Evolutionary conservation across 2,329 filamentous ascomycete species (phyloP).

Genomic region (Colletotrichum musicola): DNA sequence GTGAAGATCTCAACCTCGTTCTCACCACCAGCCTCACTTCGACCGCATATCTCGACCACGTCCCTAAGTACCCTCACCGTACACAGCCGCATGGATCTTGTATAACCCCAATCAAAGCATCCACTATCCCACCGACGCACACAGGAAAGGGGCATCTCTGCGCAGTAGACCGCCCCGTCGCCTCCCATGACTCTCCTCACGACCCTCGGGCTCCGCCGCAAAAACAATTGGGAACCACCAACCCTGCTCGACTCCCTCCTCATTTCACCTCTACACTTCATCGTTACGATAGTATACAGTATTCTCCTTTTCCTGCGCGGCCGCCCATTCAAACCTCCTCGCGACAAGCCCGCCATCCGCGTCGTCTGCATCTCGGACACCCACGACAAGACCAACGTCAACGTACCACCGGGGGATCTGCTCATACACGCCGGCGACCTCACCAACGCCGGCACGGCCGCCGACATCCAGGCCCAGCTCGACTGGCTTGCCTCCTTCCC

Average conservation of each 20-base stretch:
- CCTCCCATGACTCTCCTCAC: constrained; percentile 59
- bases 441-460: constrained; percentile 77
- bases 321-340: constrained; percentile 69
- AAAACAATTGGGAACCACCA: constrained; percentile 60
- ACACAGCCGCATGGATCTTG: constrained; percentile 20
- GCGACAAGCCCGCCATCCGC: constrained; percentile 70
- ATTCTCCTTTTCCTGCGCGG: constrained; percentile 77
- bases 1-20: constrained; percentile 34
- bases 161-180: background rate
- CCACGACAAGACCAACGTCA: constrained; percentile 71
- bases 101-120: constrained; percentile 10
- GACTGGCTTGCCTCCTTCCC: constrained; percentile 84
- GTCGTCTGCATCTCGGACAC: constrained; percentile 94
- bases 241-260: constrained; percentile 74
- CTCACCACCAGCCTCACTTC: constrained; percentile 25
- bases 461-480: constrained; percentile 83
- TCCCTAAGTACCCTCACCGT: constrained; percentile 1
- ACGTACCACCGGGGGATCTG: constrained; percentile 83
- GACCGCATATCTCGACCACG: background rate
- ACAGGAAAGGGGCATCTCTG: constrained; percentile 3
- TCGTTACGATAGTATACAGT: constrained; percentile 73
- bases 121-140: background rate
- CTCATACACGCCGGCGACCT: constrained; percentile 93
- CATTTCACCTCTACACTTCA: constrained; percentile 74
- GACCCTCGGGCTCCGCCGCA: constrained; percentile 61